Evolutionary conservation across 768 basidiomycete species (phyloP), one percentile per base, ranked within the genome.

Genomic region (Termitomyces sp.): DNA sequence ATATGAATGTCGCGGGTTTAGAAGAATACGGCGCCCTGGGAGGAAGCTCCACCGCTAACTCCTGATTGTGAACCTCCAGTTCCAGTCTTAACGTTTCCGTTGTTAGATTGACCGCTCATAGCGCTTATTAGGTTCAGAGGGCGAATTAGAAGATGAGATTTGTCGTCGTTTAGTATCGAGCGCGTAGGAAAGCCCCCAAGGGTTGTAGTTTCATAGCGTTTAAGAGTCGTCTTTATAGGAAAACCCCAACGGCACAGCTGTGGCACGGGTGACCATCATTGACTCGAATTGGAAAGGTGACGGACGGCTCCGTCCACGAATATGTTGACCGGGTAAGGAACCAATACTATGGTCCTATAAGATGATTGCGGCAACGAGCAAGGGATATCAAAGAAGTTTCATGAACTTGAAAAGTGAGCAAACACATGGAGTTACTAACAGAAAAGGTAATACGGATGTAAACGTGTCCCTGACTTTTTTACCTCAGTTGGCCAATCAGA

Each of bases 11-110:
- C 34, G 6, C 45, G n/a, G 50, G 61, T 70, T 74, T 67, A 86
- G 72, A 86, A 86, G 72, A 86, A 84, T 35, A 82, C 77, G 46
- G 84, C 74, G 43, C 77, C 83, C 28, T 72, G 76, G 17, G 74
- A 67, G 40, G 77, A 73, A 43, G 83, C 82, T 44, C 74, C 74
- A 15, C 76, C 76, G 54, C 76, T 76, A 53, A 85, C 76, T 12
- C 75, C 73, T 22, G 72, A 72, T 51, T 71, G 66, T 40, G 74
- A 71, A 42, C 71, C 69, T 57, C 67, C 67, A n/a, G 62, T 64
- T 56, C 62, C 64, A 24, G 56, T 62, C 61, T 71, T 72, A 56
- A 68, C 70, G 54, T 70, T 66, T 47, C 72, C 70, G 48, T 69
- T 68, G 70, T 69, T 72, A 58, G 72, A 65, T 67, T 72, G 68